Percentiles rank a stretch among this genome's conserved stretches.
These are phyloP conservation scores for Avena insularis DNA, from an alignment of 176 grass and related monocot genomes.

Conservation along the genomic window DNA sequence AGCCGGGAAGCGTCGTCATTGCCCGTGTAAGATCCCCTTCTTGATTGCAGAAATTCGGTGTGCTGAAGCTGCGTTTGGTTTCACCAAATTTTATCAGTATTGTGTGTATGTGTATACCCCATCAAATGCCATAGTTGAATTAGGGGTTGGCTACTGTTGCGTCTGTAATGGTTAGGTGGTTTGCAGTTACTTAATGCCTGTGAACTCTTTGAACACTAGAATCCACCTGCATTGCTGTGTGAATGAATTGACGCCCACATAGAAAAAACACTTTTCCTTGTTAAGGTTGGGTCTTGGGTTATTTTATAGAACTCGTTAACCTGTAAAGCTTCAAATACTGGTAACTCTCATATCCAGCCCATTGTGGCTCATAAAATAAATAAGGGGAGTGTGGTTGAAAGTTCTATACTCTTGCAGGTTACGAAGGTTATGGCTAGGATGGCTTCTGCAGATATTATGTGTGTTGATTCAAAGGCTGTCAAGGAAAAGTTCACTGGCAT, in stretches of 20 bases:
- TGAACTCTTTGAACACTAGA: background rate
- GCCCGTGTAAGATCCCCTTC: conserved; percentile 62
- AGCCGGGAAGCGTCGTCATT: conserved; percentile 77
- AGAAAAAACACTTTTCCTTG: background rate
- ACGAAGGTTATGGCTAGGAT: conserved; percentile 85
- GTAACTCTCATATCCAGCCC: too few species aligned
- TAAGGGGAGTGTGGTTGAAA: conserved; percentile 2
- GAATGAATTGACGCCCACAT: background rate
- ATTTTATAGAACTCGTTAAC: background rate
- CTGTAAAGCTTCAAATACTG: too few species aligned
- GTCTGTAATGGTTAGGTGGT: background rate
- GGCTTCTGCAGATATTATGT: conserved; percentile 88
- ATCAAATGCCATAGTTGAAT: background rate
- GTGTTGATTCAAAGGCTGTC: conserved; percentile 86
- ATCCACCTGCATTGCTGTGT: background rate
- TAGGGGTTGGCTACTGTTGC: background rate
- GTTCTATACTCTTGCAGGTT: conserved; percentile 47
- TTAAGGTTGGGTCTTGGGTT: background rate
- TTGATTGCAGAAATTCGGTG: background rate
- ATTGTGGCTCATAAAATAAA: background rate
- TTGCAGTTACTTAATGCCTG: background rate
- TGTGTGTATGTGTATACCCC: background rate
- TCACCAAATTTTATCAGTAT: background rate
- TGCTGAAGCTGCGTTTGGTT: background rate
- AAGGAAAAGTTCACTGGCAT: conserved; percentile 96